Base-by-base conservation (phyloP, 2,329 filamentous ascomycete genomes). In the Calonectria ilicicola region DNA sequence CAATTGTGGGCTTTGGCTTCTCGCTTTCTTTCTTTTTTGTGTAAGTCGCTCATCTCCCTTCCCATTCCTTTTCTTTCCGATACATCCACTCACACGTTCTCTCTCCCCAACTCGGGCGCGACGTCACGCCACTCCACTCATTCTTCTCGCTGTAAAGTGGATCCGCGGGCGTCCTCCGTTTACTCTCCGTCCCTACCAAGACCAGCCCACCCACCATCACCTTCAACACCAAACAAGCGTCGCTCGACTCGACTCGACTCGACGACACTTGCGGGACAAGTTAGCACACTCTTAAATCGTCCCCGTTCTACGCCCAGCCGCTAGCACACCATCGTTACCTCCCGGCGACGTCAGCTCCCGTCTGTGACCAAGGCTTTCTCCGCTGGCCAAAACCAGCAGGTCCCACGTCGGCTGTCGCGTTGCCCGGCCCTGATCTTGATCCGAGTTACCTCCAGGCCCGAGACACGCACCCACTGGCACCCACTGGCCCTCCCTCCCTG, bases 71-170 rank as follows among this genome's bases (percentile, higher is more conserved):
- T 56, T 71, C 75, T 73, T 67, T 62, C 27, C 40, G 53, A 62
- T 70, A 69, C 77, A 72, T 77, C 67, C 66, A 67, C 64, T 74
- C 74, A 65, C 63, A 67, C 77, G 72, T 75, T 65, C 66, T 68
- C 65, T 75, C 74, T 69, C 60, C 53, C 68, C 42, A 44, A 17
- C 46, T 17, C 70, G 76, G 49, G 67, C 71, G 74, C 70, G 64
- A 73, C 68, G 72, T 73, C 65, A 69, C 67, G 72, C 77, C 74
- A 79, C 76, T 79, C 75, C 77, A 72, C 76, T 68, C 73, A 78
- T 62, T 67, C 38, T 64, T 60, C 56, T 68, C 21, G 66, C 21
- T 65, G 65, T 69, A 65, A 53, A 62, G 69, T 71, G 69, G 64
- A 67, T 44, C 69, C 64, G n/a, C 60, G 26, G 32, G 44, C 49